phyloP scores from a whole-genome alignment of 83 land plant species.

The Larix sibirica region DNA sequence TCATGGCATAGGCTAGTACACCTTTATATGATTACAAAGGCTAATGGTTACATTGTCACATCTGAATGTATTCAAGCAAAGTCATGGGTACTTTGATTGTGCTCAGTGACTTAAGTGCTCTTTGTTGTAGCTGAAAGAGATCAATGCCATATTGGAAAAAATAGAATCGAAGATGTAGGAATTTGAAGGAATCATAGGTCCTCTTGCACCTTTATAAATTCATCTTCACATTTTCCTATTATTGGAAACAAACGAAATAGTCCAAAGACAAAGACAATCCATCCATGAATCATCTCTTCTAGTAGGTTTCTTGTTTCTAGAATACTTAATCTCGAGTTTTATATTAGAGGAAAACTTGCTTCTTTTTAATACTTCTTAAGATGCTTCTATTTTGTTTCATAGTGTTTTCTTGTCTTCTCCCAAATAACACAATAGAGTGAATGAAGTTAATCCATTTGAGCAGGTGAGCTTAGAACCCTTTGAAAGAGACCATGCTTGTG shows the following conservation, averaged over 20 bases:
- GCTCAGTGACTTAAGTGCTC: not conserved
- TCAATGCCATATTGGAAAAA: conserved; percentile 76
- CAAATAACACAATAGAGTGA: not conserved
- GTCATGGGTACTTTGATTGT: not conserved
- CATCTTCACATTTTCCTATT: conserved; percentile 22
- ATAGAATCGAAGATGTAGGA: conserved; percentile 69
- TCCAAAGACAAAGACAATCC: conserved; percentile 70
- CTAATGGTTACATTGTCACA: too few species aligned
- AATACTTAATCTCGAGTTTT: conserved; percentile 3
- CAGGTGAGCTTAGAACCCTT: not conserved
- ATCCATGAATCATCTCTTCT: conserved; percentile 35
- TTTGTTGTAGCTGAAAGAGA: conserved; percentile 76
- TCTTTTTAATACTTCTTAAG: too few species aligned
- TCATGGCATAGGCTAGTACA: not conserved
- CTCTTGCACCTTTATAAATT: conserved; percentile 27
- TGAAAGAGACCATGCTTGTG: too few species aligned
- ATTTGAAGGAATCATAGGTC: conserved; percentile 48
- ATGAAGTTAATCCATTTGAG: too few species aligned
- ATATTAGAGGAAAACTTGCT: not conserved
- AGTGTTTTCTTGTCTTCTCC: not conserved
- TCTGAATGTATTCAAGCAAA: too few species aligned
- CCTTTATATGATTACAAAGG: too few species aligned
- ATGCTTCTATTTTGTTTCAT: not conserved
- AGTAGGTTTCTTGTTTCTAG: conserved; percentile 54
- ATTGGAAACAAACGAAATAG: conserved; percentile 56